Evolutionary conservation across 2,329 filamentous ascomycete species (phyloP).

Genomic region (Pseudocercospora eumusae): DNA sequence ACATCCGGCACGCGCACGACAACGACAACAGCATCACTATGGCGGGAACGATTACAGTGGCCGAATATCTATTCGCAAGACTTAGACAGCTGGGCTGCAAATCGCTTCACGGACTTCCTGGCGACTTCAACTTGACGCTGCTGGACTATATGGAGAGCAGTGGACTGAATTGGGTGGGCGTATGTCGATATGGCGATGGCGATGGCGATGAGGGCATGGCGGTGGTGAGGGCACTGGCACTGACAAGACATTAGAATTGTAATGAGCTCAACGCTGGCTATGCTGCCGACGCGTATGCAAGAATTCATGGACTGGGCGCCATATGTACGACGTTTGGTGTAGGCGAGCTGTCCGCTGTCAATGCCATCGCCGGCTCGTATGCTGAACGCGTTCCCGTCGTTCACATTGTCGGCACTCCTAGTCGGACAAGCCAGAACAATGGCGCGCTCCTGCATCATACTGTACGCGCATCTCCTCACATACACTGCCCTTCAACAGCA

Average conservation of each 20-base stretch:
- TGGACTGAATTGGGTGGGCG: slow-evolving; percentile 49
- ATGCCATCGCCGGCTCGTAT: slow-evolving; percentile 48
- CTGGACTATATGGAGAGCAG: slow-evolving; percentile 46
- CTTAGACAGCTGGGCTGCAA: slow-evolving; percentile 20
- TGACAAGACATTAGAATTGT: slow-evolving; percentile 46
- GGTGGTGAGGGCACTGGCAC: no score
- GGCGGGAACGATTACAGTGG: slow-evolving; percentile 17
- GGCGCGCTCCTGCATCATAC: slow-evolving; percentile 51
- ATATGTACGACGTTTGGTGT: slow-evolving; percentile 61
- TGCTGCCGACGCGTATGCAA: slow-evolving; percentile 21
- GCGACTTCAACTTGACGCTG: slow-evolving; percentile 51
- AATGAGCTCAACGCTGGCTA: slow-evolving; percentile 23
- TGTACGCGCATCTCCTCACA: slow-evolving; percentile 14
- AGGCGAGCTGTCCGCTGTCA: slow-evolving; percentile 52
- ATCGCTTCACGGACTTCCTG: slow-evolving; percentile 36
- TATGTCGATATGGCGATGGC: slow-evolving; percentile 46
- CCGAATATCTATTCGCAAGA: slow-evolving; percentile 24
- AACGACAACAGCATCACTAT: slow-evolving; percentile 3
- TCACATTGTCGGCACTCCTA: slow-evolving; percentile 43
- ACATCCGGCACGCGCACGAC: not conserved
- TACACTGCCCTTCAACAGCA: not conserved
- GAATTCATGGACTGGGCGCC: slow-evolving; percentile 38
- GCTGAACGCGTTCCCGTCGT: slow-evolving; percentile 49
- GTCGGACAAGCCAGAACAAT: slow-evolving; percentile 41
- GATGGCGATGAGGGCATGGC: not conserved